Evolutionary conservation across 140 eudicot genomes (phyloP).

Genomic region (Stevia rebaudiana): DNA sequence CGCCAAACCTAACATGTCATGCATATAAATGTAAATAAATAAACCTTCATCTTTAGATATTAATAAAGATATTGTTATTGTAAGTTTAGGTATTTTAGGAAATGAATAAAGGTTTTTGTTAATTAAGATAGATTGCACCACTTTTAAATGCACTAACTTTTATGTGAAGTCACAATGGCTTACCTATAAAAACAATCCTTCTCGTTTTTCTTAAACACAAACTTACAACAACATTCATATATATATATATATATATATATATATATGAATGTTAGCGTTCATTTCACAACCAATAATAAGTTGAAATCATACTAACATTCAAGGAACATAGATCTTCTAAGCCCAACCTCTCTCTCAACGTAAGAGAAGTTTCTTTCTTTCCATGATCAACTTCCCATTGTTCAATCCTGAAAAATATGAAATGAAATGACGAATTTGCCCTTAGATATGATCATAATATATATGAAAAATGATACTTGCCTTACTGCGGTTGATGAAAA

Average conservation of each 20-base stretch:
- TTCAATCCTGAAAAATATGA: constrained; percentile 30
- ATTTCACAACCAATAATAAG: not conserved
- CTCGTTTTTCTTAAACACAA: no score
- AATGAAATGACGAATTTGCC: not conserved
- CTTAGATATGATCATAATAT: not conserved
- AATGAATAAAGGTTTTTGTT: no score
- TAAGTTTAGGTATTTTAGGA: no score
- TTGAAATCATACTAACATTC: constrained; percentile 30
- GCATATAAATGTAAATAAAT: not conserved
- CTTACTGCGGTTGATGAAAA: constrained; percentile 28
- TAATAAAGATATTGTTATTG: no score
- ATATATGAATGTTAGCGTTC: not conserved
- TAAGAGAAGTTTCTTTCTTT: constrained; percentile 29
- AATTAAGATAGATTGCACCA: no score
- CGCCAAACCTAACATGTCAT: constrained; percentile 58
- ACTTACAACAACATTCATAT: no score
- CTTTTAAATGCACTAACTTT: no score
- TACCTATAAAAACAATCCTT: no score
- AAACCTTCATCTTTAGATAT: not conserved
- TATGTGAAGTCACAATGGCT: no score
- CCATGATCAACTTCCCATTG: constrained; percentile 29
- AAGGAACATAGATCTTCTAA: constrained; percentile 43
- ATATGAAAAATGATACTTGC: constrained; percentile 11
- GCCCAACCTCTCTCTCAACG: constrained; percentile 54
- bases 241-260: no score